Conservation (phyloP, 352 stramenopile genomes). For the Globisporangium paroecandrum region DNA sequence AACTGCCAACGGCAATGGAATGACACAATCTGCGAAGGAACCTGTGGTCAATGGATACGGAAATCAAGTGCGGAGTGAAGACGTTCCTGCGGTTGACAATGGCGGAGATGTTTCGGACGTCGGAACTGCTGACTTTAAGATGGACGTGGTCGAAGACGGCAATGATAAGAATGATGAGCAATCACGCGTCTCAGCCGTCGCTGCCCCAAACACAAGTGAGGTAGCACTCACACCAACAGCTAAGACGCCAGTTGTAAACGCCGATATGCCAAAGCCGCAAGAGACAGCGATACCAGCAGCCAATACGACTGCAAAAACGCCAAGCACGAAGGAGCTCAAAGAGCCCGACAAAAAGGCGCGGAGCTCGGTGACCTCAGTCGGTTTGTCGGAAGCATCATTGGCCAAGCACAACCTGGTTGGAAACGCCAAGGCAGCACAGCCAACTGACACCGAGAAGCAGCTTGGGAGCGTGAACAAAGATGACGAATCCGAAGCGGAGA, state of each 20-base stretch:
- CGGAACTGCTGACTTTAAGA: slow-evolving; percentile 36
- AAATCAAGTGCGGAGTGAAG: slow-evolving; percentile 6
- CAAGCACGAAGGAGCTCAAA: background rate
- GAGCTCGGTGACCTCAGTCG: background rate
- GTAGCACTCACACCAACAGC: background rate
- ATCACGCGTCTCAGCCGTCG: too few species aligned
- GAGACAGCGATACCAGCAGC: background rate
- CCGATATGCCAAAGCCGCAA: background rate
- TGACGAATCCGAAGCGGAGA: slow-evolving; percentile 15
- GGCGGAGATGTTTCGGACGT: slow-evolving; percentile 33
- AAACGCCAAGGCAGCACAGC: background rate
- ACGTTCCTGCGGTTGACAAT: slow-evolving; percentile 12
- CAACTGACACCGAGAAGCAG: background rate
- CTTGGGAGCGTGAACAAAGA: background rate
- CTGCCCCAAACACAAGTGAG: background rate
- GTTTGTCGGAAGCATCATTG: slow-evolving; percentile 5
- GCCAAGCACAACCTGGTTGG: background rate
- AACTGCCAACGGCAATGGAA: background rate
- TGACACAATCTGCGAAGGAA: background rate
- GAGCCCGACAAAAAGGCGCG: background rate
- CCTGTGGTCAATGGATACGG: background rate
- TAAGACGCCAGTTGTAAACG: background rate
- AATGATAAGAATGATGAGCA: background rate
- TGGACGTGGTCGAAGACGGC: slow-evolving; percentile 16
- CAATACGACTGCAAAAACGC: background rate